Conservation (phyloP, 2,329 filamentous ascomycete genomes). For the Sphaerostilbella broomeana region DNA sequence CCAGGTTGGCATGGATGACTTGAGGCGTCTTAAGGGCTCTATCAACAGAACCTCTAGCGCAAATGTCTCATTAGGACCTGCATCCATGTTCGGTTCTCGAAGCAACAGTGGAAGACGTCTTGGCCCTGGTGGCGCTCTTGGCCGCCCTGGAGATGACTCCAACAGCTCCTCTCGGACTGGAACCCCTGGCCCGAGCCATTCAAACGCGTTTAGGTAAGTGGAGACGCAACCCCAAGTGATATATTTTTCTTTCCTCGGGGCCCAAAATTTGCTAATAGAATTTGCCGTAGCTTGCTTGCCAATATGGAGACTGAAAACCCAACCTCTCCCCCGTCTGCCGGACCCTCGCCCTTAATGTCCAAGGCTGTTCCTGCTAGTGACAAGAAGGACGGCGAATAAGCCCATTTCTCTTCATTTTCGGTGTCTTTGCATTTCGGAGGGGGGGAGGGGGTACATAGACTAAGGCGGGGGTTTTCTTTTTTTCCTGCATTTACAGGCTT, state of each 20-base stretch:
- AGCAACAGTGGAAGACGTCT: slow-evolving; percentile 84
- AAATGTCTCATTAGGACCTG: slow-evolving; percentile 67
- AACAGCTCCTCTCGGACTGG: slow-evolving; percentile 81
- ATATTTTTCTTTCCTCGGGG: no score
- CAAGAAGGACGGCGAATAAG: slow-evolving; percentile 46
- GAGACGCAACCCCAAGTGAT: no score
- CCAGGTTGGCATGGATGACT: slow-evolving; percentile 84
- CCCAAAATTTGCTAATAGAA: no score
- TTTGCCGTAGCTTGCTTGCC: slow-evolving; percentile 53
- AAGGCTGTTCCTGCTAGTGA: slow-evolving; percentile 54
- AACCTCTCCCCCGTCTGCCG: slow-evolving; percentile 62
- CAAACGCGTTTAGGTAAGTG: slow-evolving; percentile 92
- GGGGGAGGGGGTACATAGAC: slow-evolving; percentile 43
- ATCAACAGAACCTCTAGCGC: slow-evolving; percentile 55
- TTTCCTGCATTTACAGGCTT: slow-evolving; percentile 45
- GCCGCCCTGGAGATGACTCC: slow-evolving; percentile 75
- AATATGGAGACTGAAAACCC: slow-evolving; percentile 57
- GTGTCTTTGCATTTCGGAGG: slow-evolving; percentile 41
- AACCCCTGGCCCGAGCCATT: slow-evolving; percentile 66
- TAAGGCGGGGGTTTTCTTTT: slow-evolving; percentile 36
- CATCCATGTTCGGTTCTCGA: slow-evolving; percentile 80
- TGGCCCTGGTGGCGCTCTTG: slow-evolving; percentile 66
- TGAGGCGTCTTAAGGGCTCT: slow-evolving; percentile 69
- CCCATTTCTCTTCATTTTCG: slow-evolving; percentile 25
- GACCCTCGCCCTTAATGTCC: slow-evolving; percentile 58